These are phyloP conservation scores for Penicillium mononematosum DNA, from an alignment of 495 filamentous ascomycete species.

Conservation along the genomic window DNA sequence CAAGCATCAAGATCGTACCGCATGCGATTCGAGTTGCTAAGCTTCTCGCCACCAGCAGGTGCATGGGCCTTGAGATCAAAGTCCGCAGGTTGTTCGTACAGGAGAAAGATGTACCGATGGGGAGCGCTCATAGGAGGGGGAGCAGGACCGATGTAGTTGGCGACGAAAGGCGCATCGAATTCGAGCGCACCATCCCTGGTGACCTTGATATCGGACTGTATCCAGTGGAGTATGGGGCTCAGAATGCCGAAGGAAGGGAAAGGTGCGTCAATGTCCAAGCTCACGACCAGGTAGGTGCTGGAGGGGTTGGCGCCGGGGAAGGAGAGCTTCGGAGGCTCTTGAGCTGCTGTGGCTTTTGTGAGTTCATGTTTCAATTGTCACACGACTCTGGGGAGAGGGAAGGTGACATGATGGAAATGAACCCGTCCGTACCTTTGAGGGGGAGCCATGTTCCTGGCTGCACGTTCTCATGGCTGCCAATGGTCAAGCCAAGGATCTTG, in stretches of 20 bases:
- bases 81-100: conserved; percentile 55
- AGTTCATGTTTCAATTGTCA: not conserved
- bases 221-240: conserved; percentile 50
- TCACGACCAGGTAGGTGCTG: conserved; percentile 46
- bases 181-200: conserved; percentile 19
- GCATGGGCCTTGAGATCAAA: conserved; percentile 46
- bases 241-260: conserved; percentile 45
- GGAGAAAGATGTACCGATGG: conserved; percentile 57
- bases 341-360: conserved; percentile 28
- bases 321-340: conserved; percentile 27
- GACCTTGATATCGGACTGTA: conserved; percentile 45
- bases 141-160: conserved; percentile 50
- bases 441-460: conserved; percentile 33
- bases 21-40: conserved; percentile 43
- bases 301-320: conserved; percentile 24
- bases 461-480: conserved; percentile 29
- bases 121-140: conserved; percentile 51
- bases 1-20: conserved; percentile 52
- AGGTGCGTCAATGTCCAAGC: conserved; percentile 54
- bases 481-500: conserved; percentile 33
- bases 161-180: conserved; percentile 32
- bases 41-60: conserved; percentile 40
- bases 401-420: not conserved
- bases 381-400: not conserved
- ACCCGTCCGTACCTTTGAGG: conserved; percentile 25